Conservation (phyloP, 2,329 filamentous ascomycete species). For the Akanthomyces lecanii region DNA sequence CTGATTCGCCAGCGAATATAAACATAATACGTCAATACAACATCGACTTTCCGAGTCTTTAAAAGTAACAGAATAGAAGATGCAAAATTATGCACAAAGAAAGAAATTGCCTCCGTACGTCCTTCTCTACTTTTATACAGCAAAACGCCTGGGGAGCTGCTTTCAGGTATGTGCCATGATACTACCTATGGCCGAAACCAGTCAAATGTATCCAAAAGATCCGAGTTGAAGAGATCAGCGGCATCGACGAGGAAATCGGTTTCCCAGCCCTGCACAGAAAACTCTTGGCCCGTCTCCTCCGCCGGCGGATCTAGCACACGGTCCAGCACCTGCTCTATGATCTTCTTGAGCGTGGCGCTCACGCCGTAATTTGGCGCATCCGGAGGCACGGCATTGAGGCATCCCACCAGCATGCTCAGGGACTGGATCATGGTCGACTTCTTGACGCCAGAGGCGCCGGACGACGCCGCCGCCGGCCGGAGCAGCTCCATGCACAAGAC, state of each 20-base stretch:
- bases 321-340: conserved; percentile 48
- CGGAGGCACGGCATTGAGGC: conserved; percentile 45
- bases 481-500: conserved; percentile 47
- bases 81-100: too few relatives aligned
- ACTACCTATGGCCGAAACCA: conserved; percentile 34
- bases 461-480: conserved; percentile 27
- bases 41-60: too few relatives aligned
- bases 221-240: conserved; percentile 40
- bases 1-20: not conserved
- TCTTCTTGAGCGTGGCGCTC: conserved; percentile 38
- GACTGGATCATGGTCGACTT: conserved; percentile 47
- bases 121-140: too few relatives aligned
- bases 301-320: conserved; percentile 38
- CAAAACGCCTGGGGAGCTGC: not conserved
- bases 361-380: conserved; percentile 44
- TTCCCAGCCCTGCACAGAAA: conserved; percentile 12
- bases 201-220: conserved; percentile 46
- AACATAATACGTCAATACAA: too few relatives aligned
- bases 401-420: conserved; percentile 45
- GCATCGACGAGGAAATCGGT: conserved; percentile 28
- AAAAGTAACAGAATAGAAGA: too few relatives aligned
- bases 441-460: conserved; percentile 31
- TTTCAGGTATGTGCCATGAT: not conserved
- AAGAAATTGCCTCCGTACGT: too few relatives aligned
- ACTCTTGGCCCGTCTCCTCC: conserved; percentile 9